A percentile compares a stretch with the other conserved stretches of the same genome.
Evolutionary conservation across 768 basidiomycete genomes (phyloP).

Genomic region (Termitomyces sp.): DNA sequence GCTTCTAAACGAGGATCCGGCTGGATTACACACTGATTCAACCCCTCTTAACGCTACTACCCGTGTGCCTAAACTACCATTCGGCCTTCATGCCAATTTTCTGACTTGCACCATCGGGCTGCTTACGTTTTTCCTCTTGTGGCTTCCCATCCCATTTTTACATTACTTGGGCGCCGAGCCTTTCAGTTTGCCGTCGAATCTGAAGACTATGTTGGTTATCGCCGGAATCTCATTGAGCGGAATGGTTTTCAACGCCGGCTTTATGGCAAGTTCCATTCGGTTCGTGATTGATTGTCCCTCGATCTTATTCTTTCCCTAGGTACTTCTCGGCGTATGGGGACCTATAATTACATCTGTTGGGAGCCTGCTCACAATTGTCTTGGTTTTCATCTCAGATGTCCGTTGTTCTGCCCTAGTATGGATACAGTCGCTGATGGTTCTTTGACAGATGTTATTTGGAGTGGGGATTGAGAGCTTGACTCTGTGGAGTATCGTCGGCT

Average conservation of each 20-base stretch:
- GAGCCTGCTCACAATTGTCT: constrained; percentile 90
- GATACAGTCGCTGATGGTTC: not conserved
- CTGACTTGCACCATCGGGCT: constrained; percentile 80
- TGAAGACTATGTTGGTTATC: constrained; percentile 48
- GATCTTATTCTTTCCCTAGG: constrained; percentile 37
- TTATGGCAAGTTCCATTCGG: constrained; percentile 61
- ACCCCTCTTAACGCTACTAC: not conserved
- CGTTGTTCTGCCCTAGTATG: constrained; percentile 18
- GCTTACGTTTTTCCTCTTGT: constrained; percentile 68
- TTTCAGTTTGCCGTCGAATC: constrained; percentile 63
- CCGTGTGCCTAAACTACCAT: constrained; percentile 59
- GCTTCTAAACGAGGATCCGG: constrained; percentile 33
- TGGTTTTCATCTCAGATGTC: constrained; percentile 80
- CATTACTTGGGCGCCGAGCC: constrained; percentile 63
- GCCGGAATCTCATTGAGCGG: constrained; percentile 69
- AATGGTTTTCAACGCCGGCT: constrained; percentile 78
- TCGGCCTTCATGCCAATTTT: constrained; percentile 83
- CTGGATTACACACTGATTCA: constrained; percentile 13
- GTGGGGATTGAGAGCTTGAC: constrained; percentile 61
- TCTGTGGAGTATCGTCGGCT: constrained; percentile 72
- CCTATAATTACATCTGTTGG: constrained; percentile 88
- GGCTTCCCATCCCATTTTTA: constrained; percentile 77
- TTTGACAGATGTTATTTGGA: constrained; percentile 52
- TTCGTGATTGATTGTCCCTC: constrained; percentile 1
- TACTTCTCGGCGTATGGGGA: constrained; percentile 83